Evolutionary conservation across 2,329 filamentous ascomycete genomes (phyloP).

Genomic region (Periglandula ipomoeae): DNA sequence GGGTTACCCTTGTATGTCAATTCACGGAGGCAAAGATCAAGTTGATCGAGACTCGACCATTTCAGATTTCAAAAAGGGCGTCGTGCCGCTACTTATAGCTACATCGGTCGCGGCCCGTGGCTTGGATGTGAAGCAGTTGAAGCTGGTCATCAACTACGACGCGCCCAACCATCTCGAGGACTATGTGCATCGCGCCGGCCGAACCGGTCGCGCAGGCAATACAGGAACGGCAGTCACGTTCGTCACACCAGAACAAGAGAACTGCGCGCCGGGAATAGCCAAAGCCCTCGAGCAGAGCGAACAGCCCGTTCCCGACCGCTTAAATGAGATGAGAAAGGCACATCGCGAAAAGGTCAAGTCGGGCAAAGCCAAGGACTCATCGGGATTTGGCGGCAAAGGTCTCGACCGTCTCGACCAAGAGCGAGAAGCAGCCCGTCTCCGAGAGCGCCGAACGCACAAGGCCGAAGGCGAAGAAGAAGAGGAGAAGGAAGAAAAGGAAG

Average conservation of each 20-base stretch:
- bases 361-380: constrained; percentile 81
- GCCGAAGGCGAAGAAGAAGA: constrained; percentile 80
- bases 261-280: constrained; percentile 77
- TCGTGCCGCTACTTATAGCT: constrained; percentile 82
- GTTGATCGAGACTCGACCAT: constrained; percentile 89
- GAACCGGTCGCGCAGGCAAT: constrained; percentile 89
- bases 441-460: constrained; percentile 83
- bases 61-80: constrained; percentile 84
- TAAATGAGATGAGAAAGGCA: constrained; percentile 56
- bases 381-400: constrained; percentile 91
- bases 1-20: constrained; percentile 85
- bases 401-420: constrained; percentile 86
- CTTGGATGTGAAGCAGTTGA: constrained; percentile 90
- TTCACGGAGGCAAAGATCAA: constrained; percentile 90
- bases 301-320: constrained; percentile 65
- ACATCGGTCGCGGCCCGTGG: constrained; percentile 94
- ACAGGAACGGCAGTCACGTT: constrained; percentile 93
- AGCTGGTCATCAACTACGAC: constrained; percentile 92
- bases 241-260: constrained; percentile 83
- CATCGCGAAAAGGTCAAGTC: constrained; percentile 88
- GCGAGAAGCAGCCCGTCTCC: constrained; percentile 74
- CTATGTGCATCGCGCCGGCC: constrained; percentile 89
- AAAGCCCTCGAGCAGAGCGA: constrained; percentile 91
- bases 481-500: constrained; percentile 70
- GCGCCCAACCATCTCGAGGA: constrained; percentile 92